phyloP scores from a whole-genome alignment of 192 early-diverging fungal genomes.

The Podila verticillata region DNA sequence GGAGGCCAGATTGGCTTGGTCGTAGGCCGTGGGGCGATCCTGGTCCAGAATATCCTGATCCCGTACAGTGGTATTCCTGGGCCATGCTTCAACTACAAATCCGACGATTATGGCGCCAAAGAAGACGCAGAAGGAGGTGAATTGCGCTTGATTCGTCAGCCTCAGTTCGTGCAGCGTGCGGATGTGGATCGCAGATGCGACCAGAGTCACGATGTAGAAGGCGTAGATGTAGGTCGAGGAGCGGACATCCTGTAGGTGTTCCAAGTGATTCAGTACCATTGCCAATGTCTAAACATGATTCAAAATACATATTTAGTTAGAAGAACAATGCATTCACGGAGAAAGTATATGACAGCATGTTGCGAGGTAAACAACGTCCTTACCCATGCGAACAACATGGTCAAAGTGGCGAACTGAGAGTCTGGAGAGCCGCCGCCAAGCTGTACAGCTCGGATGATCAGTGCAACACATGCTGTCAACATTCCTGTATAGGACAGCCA shows the following conservation, averaged over 20 bases:
- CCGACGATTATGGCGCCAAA: not conserved
- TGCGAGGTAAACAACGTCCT: not conserved
- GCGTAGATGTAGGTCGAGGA: not conserved
- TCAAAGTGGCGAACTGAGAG: not conserved
- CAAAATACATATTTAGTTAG: not conserved
- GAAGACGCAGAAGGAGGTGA: constrained; percentile 10
- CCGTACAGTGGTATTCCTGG: not conserved
- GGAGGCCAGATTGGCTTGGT: constrained; percentile 44
- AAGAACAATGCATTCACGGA: no score
- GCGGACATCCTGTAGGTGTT: not conserved
- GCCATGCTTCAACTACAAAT: constrained; percentile 10
- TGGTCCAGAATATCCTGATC: constrained; percentile 1
- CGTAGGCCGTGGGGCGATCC: constrained; percentile 31
- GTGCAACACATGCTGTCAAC: not conserved
- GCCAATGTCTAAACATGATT: not conserved
- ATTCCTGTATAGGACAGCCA: not conserved
- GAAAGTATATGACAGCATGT: no score
- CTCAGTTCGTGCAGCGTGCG: not conserved
- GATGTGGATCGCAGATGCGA: not conserved
- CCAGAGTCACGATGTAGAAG: constrained; percentile 1
- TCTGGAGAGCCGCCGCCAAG: not conserved
- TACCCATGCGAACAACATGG: constrained; percentile 4
- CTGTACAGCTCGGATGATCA: not conserved
- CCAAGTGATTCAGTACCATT: not conserved
- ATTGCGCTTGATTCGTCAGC: not conserved